Evolutionary conservation across 768 basidiomycete species (phyloP).

Genomic region (Auricularia heimuer): DNA sequence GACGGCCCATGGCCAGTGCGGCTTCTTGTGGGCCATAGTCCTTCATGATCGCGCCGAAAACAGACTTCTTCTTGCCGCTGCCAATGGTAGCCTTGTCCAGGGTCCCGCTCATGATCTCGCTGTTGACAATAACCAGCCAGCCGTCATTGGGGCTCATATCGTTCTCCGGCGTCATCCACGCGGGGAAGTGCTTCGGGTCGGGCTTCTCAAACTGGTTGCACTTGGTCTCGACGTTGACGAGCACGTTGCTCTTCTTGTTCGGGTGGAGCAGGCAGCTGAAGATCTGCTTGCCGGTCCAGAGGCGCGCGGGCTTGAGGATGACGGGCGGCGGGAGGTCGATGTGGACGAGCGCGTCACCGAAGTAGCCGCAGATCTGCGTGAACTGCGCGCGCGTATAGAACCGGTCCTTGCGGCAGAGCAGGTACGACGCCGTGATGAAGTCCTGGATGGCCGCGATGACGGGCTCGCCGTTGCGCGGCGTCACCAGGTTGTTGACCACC

Average conservation of each 20-base stretch:
- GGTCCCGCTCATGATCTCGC: slow-evolving; percentile 98
- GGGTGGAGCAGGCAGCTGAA: slow-evolving; percentile 96
- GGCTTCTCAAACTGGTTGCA: slow-evolving; percentile 86
- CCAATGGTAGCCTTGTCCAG: slow-evolving; percentile 99
- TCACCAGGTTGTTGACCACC: slow-evolving; percentile 93
- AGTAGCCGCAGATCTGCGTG: slow-evolving; percentile 91
- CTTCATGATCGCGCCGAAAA: slow-evolving; percentile 94
- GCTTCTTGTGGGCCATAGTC: slow-evolving; percentile 96
- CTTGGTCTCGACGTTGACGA: slow-evolving; percentile 93
- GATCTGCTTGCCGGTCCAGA: slow-evolving; percentile 99
- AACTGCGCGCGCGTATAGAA: slow-evolving; percentile 94
- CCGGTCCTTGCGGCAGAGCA: slow-evolving; percentile 84
- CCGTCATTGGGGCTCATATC: slow-evolving; percentile 97
- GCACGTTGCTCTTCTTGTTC: slow-evolving; percentile 68
- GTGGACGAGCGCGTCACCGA: slow-evolving; percentile 81
- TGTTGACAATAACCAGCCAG: slow-evolving; percentile 93
- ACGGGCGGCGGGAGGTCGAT: slow-evolving; percentile 94
- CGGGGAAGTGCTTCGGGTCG: slow-evolving; percentile 48
- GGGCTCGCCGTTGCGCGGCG: slow-evolving; percentile 95
- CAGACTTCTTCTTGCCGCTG: slow-evolving; percentile 97
- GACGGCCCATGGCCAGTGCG: slow-evolving; percentile 86
- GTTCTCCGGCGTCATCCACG: slow-evolving; percentile 44
- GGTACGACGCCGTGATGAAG: slow-evolving; percentile 97
- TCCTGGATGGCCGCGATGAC: slow-evolving; percentile 99
- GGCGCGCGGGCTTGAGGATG: slow-evolving; percentile 81